Evolutionary conservation across 2,329 filamentous ascomycete species (phyloP).

Genomic region (Fusarium brachygibbosum): DNA sequence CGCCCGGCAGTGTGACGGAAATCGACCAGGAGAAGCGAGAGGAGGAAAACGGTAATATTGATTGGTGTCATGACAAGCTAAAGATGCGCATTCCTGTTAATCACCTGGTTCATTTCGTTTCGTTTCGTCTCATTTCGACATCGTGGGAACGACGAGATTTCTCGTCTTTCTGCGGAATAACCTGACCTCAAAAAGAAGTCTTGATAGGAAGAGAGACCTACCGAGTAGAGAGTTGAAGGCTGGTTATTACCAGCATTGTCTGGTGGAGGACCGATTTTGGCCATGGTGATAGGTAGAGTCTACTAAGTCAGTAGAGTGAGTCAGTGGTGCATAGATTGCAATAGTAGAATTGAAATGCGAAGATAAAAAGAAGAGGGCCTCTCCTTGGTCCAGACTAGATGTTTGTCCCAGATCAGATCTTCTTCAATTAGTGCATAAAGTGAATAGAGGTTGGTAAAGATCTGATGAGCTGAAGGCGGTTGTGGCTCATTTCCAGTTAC

Average conservation of each 20-base stretch:
- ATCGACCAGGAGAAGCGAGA: slow-evolving; percentile 75
- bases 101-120: background rate
- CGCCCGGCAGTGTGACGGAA: slow-evolving; percentile 66
- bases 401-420: background rate
- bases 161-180: background rate
- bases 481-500: slow-evolving; percentile 38
- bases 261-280: slow-evolving; percentile 22
- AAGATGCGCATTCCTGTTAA: slow-evolving; percentile 48
- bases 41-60: slow-evolving; percentile 72
- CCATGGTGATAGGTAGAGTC: slow-evolving; percentile 10
- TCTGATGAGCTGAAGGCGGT: slow-evolving; percentile 21
- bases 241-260: slow-evolving; percentile 31
- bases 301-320: background rate
- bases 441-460: slow-evolving; percentile 5
- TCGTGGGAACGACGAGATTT: background rate
- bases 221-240: slow-evolving; percentile 47
- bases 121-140: background rate
- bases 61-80: slow-evolving; percentile 70
- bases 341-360: too few species aligned
- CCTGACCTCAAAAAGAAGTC: slow-evolving; percentile 6
- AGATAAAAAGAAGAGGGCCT: background rate
- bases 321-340: background rate
- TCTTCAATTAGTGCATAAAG: background rate
- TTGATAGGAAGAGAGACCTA: slow-evolving; percentile 28
- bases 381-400: background rate